Conservation (phyloP, 2,329 filamentous ascomycete genomes). For the Penicillium crustosum region DNA sequence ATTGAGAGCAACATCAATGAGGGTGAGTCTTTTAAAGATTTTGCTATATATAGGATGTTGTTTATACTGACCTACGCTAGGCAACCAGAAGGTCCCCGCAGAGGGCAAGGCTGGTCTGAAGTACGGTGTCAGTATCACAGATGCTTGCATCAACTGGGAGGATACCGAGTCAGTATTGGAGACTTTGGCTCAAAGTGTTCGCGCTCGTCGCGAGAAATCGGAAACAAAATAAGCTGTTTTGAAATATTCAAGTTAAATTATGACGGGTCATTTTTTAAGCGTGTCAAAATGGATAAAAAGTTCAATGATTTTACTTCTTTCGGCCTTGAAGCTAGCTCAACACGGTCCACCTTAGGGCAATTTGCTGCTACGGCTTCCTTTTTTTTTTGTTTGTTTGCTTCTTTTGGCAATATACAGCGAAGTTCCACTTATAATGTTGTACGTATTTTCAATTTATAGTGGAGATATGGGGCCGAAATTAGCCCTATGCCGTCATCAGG, state of each 20-base stretch:
- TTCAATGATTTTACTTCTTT: slow-evolving; percentile 1
- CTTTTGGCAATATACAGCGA: not conserved
- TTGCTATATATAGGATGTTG: not conserved
- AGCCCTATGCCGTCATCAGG: slow-evolving; percentile 4
- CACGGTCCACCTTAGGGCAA: not conserved
- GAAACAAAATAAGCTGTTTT: slow-evolving; percentile 19
- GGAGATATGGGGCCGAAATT: not conserved
- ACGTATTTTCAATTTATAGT: not conserved
- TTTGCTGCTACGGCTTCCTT: not conserved
- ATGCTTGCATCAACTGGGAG: slow-evolving; percentile 94
- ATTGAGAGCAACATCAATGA: slow-evolving; percentile 98
- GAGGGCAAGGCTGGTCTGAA: slow-evolving; percentile 83
- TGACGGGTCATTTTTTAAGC: slow-evolving; percentile 5
- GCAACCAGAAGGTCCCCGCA: slow-evolving; percentile 85
- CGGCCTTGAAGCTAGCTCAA: not conserved
- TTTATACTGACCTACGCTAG: slow-evolving; percentile 27
- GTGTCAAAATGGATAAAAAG: slow-evolving; percentile 4
- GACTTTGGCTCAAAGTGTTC: slow-evolving; percentile 75
- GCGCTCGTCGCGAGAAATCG: slow-evolving; percentile 62
- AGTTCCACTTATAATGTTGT: not conserved
- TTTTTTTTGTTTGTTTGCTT: no score
- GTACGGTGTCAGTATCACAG: slow-evolving; percentile 95
- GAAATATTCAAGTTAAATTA: not conserved
- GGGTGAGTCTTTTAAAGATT: slow-evolving; percentile 52
- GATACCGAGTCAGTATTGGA: slow-evolving; percentile 80